Evolutionary conservation across 1,139 yeast genomes (phyloP).

Genomic region (Eremothecium sinecaudum): DNA sequence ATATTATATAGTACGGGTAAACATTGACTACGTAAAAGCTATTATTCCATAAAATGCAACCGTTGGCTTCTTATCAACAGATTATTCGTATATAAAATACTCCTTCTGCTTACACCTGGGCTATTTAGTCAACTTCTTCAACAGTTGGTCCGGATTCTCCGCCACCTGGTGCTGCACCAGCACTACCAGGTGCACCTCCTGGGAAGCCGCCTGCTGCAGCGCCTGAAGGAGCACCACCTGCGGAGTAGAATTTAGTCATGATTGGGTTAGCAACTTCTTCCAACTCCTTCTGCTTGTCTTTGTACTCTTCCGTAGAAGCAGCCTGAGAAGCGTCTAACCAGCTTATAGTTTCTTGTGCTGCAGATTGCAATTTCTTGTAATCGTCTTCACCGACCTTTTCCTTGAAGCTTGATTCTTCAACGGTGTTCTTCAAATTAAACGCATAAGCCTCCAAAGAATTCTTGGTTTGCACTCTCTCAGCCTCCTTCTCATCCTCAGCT

Average conservation of each 20-base stretch:
- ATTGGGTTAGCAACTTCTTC: constrained; percentile 59
- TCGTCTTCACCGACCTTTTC: constrained; percentile 80
- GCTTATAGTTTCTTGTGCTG: constrained; percentile 72
- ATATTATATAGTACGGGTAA: too few species aligned
- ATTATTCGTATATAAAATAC: too few species aligned
- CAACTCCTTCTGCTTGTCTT: constrained; percentile 57
- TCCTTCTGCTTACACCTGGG: too few species aligned
- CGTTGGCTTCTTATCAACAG: too few species aligned
- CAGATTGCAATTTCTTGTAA: constrained; percentile 72
- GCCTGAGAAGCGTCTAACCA: constrained; percentile 81
- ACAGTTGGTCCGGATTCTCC: constrained; percentile 55
- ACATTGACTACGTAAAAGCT: too few species aligned
- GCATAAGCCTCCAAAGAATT: constrained; percentile 83
- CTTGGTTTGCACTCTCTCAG: constrained; percentile 69
- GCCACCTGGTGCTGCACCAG: constrained; percentile 41
- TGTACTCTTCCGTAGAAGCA: constrained; percentile 79
- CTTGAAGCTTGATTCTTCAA: constrained; percentile 54
- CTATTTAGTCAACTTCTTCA: constrained; percentile 61
- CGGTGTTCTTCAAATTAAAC: constrained; percentile 54
- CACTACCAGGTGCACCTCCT: constrained; percentile 32
- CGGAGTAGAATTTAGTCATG: constrained; percentile 53
- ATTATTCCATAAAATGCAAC: too few species aligned
- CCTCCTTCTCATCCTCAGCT: constrained; percentile 73
- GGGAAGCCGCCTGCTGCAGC: constrained; percentile 42
- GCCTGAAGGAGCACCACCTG: constrained; percentile 45